Conservation (phyloP, 164 flowering plant species). For the Tetrastigma voinierianum region DNA sequence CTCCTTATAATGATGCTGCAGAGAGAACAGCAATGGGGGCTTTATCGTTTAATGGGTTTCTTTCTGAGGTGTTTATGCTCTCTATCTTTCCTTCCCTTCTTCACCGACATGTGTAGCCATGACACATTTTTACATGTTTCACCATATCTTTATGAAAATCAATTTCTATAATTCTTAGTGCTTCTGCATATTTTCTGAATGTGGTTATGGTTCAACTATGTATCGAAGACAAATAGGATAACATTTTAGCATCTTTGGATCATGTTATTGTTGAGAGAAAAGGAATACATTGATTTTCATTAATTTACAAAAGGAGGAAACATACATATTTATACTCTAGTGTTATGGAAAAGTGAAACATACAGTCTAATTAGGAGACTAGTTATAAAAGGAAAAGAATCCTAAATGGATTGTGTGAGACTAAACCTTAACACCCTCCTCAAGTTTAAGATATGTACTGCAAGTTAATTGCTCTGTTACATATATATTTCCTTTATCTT, state of each 20-base stretch:
- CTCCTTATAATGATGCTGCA: conserved; percentile 75
- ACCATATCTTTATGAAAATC: not conserved
- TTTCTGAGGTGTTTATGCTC: conserved; percentile 59
- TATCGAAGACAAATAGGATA: not conserved
- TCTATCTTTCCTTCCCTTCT: not conserved
- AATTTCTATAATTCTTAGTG: not conserved
- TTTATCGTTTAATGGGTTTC: conserved; percentile 74
- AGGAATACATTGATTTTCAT: too few species aligned
- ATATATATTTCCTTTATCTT: too few species aligned
- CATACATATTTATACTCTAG: too few species aligned
- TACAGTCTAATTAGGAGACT: too few species aligned
- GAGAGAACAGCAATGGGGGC: conserved; percentile 81
- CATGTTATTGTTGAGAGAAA: too few species aligned
- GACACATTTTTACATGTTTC: conserved; percentile 2
- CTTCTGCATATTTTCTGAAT: conserved; percentile 1
- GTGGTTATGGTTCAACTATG: not conserved
- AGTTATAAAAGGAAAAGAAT: too few species aligned
- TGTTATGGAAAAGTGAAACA: too few species aligned
- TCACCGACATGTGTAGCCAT: not conserved
- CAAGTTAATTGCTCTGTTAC: too few species aligned
- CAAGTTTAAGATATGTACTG: too few species aligned
- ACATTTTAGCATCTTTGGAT: not conserved
- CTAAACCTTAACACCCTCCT: too few species aligned
- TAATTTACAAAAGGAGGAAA: too few species aligned
- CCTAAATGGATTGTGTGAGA: too few species aligned